Evolutionary conservation across 2,329 filamentous ascomycete species (phyloP), one percentile per base, ranked within the genome.

Genomic region (Hymenoscyphus infarciens): DNA sequence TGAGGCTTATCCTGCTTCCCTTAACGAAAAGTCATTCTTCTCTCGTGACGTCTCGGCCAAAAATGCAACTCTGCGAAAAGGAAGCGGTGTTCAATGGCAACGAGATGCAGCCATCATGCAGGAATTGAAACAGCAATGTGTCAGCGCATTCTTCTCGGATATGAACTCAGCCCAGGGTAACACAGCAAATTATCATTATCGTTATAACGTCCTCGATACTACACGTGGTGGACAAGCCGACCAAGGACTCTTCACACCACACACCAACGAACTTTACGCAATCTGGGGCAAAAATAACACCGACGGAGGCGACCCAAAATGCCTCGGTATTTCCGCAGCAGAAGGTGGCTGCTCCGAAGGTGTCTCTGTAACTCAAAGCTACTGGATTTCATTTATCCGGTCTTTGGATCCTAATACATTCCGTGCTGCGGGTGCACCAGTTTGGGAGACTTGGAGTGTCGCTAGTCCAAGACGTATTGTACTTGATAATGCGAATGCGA

Each of bases 321-420:
- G 55, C 19, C 70, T 69, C 61, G 91, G 90, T 70, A 73, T 74
- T 11, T 72, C 77, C 0, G 73, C 73, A 59, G 35, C 29, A 5
- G 16, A 61, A 3, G 61, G 61, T 8, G 74, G 75, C 15, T 91
- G 91, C 67, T 81, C 78, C 1, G 71, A 72, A 0, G 85, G 88
- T 7, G 79, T 89, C 1, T 78, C 82, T 0, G 74, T 89, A 0
- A 81, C 88, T 33, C 87, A 91, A 70, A 82, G 80, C 0, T 92
- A 91, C 74, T 92, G 88, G 87, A 84, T 85, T 1, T 90, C 87
- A 67, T 92, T 92, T 71, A 84, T 92, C 64, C 77, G 82, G 33
- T 79, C 79, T 0, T 80, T 85, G 53, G 79, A 92, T 72, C 89
- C 89, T 0, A 92, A 92, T 70, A 76, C 70, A 19, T 66, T 61